Percentiles rank a stretch among this genome's conserved stretches.
phyloP scores from a whole-genome alignment of 805 yeast genomes.

The Ogataea nonfermentans region DNA sequence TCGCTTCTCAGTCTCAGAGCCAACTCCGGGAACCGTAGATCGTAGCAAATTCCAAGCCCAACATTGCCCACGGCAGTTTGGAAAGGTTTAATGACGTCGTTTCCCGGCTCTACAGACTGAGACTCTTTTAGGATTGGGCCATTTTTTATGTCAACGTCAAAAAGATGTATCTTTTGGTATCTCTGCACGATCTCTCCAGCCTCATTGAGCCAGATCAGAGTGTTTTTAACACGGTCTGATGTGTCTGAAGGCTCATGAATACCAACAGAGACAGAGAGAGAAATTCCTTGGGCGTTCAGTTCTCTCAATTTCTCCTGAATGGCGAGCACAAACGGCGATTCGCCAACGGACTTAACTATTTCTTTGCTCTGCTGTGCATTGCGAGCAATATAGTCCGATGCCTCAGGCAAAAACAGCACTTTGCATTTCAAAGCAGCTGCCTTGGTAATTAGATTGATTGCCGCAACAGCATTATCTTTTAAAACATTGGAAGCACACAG shows the following conservation, averaged over 20 bases:
- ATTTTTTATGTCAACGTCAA: slow-evolving; percentile 79
- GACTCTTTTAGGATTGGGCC: slow-evolving; percentile 83
- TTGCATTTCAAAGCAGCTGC: slow-evolving; percentile 64
- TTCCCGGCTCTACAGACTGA: slow-evolving; percentile 79
- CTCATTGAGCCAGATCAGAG: slow-evolving; percentile 66
- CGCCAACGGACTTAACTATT: slow-evolving; percentile 49
- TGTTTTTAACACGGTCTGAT: slow-evolving; percentile 58
- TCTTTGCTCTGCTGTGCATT: slow-evolving; percentile 62
- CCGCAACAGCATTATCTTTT: slow-evolving; percentile 56
- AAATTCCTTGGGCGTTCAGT: slow-evolving; percentile 38
- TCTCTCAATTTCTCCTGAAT: slow-evolving; percentile 46
- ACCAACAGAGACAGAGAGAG: slow-evolving; percentile 75
- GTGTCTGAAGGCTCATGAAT: slow-evolving; percentile 73
- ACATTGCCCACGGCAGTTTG: slow-evolving; percentile 58
- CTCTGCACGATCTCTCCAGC: slow-evolving; percentile 63
- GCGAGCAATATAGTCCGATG: slow-evolving; percentile 81
- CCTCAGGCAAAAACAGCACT: slow-evolving; percentile 87
- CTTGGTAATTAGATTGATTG: slow-evolving; percentile 53
- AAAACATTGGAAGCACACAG: slow-evolving; percentile 70
- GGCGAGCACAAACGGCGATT: slow-evolving; percentile 41
- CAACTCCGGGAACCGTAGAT: slow-evolving; percentile 82
- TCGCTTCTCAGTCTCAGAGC: slow-evolving; percentile 57
- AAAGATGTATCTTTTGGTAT: slow-evolving; percentile 85
- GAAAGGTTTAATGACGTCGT: slow-evolving; percentile 50
- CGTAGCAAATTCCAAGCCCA: slow-evolving; percentile 81